Conservation (phyloP, 495 filamentous ascomycete genomes). For the Trichoderma erinaceum region DNA sequence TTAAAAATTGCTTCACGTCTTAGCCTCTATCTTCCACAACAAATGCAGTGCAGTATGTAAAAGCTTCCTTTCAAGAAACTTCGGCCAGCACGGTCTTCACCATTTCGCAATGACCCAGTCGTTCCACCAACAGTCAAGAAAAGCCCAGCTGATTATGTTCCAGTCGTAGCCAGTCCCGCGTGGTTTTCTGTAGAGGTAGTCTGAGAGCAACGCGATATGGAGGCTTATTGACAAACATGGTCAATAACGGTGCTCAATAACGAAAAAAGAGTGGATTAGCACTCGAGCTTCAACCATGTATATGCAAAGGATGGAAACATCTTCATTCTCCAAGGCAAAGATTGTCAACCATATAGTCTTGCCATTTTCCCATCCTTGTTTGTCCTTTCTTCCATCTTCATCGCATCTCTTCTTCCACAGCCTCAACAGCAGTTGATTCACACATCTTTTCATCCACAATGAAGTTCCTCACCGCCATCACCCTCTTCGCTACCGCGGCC, state of each 20-base stretch:
- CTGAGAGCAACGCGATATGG: neutral
- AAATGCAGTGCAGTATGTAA: neutral
- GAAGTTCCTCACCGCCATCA: slow-evolving; percentile 13
- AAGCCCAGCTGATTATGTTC: neutral
- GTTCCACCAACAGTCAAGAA: neutral
- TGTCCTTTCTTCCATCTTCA: neutral
- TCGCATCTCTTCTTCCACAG: neutral
- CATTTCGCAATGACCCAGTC: neutral
- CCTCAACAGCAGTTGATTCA: neutral
- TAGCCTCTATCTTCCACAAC: neutral
- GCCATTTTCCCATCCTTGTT: neutral
- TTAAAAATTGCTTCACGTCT: no score
- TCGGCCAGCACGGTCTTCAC: neutral
- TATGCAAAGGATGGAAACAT: neutral
- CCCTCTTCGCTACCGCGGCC: slow-evolving; percentile 7
- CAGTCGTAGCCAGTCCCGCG: neutral
- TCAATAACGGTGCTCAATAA: slow-evolving; percentile 4
- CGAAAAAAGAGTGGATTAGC: neutral
- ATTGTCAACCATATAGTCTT: neutral
- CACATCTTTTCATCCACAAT: neutral
- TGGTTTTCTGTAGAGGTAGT: neutral
- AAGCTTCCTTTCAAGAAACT: neutral
- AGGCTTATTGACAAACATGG: slow-evolving; percentile 1
- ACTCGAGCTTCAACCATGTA: neutral
- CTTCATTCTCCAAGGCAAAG: neutral